Evolutionary conservation across 1,284 basidiomycete species (phyloP).

Genomic region (Melampsora americana): DNA sequence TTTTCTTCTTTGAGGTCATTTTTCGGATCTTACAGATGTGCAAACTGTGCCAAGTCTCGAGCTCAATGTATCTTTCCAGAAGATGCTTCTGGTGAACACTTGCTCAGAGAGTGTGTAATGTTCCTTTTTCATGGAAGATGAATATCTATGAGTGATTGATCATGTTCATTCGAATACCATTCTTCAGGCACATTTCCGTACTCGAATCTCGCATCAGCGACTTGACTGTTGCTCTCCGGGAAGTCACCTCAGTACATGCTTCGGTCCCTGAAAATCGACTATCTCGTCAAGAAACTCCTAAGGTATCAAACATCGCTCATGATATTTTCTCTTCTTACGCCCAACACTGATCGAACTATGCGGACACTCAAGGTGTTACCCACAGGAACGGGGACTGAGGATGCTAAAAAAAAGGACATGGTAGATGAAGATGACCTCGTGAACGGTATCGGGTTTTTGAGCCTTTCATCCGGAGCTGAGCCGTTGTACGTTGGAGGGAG

Average conservation of each 20-base stretch:
- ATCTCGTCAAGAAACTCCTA: background rate
- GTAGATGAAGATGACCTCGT: slow-evolving; percentile 29
- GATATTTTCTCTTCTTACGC: background rate
- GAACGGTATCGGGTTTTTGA: slow-evolving; percentile 27
- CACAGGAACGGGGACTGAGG: too few species aligned
- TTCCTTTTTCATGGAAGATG: background rate
- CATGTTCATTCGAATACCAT: background rate
- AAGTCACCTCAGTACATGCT: slow-evolving; percentile 6
- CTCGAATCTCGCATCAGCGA: slow-evolving; percentile 23
- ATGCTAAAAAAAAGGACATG: slow-evolving; percentile 12
- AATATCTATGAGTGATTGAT: background rate
- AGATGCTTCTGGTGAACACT: slow-evolving; percentile 35
- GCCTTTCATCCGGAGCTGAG: slow-evolving; percentile 37
- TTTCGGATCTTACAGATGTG: slow-evolving; percentile 6
- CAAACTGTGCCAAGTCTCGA: slow-evolving; percentile 30
- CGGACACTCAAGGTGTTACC: background rate
- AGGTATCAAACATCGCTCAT: background rate
- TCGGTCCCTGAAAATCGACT: background rate
- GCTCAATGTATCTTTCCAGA: slow-evolving; percentile 36
- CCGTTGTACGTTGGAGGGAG: slow-evolving; percentile 39
- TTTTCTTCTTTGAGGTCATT: background rate
- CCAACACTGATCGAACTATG: background rate
- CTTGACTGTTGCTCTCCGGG: slow-evolving; percentile 23
- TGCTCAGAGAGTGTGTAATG: slow-evolving; percentile 18
- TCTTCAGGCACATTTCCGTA: slow-evolving; percentile 19